A percentile compares a stretch with the other conserved stretches of the same genome.
These are phyloP conservation scores for Tricholoma terreum DNA, from an alignment of 768 basidiomycete species.

Conservation along the genomic window DNA sequence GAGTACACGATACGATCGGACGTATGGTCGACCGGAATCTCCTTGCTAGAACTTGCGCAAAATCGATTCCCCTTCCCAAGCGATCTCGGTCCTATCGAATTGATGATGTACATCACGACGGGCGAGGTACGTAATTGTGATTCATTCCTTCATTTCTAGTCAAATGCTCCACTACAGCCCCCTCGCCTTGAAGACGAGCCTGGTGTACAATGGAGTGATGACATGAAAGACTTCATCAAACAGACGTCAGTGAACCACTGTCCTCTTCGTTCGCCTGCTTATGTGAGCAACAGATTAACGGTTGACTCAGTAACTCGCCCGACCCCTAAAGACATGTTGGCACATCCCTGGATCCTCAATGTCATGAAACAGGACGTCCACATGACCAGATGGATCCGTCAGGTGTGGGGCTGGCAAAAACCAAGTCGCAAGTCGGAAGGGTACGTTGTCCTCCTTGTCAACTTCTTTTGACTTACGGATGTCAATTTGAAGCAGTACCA, in stretches of 20 bases:
- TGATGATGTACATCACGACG: slow-evolving; percentile 85
- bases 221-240: slow-evolving; percentile 91
- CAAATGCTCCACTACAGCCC: slow-evolving; percentile 44
- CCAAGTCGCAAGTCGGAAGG: slow-evolving; percentile 39
- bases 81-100: slow-evolving; percentile 90
- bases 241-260: slow-evolving; percentile 57
- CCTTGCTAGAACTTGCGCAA: slow-evolving; percentile 88
- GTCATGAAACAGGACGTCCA: slow-evolving; percentile 80
- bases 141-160: slow-evolving; percentile 13
- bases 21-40: slow-evolving; percentile 97
- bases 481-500: slow-evolving; percentile 14
- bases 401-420: slow-evolving; percentile 79
- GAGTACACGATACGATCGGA: slow-evolving; percentile 94
- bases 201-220: slow-evolving; percentile 66
- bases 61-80: slow-evolving; percentile 95
- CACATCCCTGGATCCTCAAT: slow-evolving; percentile 78
- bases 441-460: slow-evolving; percentile 34
- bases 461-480: background rate
- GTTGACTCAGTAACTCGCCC: slow-evolving; percentile 69
- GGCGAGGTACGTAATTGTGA: slow-evolving; percentile 54
- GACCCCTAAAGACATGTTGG: slow-evolving; percentile 77
- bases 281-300: slow-evolving; percentile 29
- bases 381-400: slow-evolving; percentile 86
- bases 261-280: background rate
- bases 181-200: slow-evolving; percentile 79